These are phyloP conservation scores for Ramaria rubella DNA, from an alignment of 768 basidiomycete genomes.

Conservation along the genomic window DNA sequence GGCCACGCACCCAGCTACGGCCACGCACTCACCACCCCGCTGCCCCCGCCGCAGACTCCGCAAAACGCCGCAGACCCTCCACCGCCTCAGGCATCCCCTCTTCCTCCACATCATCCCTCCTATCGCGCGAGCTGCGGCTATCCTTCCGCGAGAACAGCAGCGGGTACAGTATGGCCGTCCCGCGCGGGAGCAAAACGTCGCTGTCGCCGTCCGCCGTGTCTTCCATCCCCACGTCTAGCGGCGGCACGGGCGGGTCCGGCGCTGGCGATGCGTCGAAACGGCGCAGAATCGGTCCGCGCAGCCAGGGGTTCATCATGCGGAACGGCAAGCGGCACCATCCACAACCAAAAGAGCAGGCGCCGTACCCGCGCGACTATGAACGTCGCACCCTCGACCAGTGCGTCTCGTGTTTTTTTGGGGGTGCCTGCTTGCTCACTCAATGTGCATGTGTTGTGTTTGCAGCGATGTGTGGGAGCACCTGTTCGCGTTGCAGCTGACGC, in stretches of 20 bases:
- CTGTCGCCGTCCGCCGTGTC: background rate
- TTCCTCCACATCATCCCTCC: background rate
- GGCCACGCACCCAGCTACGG: too few species aligned
- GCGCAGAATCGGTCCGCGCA: background rate
- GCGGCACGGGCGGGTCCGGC: background rate
- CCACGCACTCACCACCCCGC: background rate
- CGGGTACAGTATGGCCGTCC: background rate
- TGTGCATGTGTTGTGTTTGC: background rate
- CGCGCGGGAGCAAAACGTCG: background rate
- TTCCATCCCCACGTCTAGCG: too few species aligned
- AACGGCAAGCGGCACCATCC: slow-evolving; percentile 50
- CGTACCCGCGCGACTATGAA: slow-evolving; percentile 66
- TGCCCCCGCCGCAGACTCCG: background rate
- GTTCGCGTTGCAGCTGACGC: slow-evolving; percentile 46
- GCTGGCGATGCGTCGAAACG: background rate
- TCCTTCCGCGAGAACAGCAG: too few species aligned
- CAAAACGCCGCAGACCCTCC: background rate
- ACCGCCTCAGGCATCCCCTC: background rate
- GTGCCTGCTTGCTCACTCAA: slow-evolving; percentile 4
- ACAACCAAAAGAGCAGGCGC: slow-evolving; percentile 42
- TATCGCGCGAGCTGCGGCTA: background rate
- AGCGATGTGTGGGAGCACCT: slow-evolving; percentile 68
- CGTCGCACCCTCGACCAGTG: slow-evolving; percentile 59
- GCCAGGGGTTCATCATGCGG: slow-evolving; percentile 20
- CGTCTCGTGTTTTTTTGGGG: slow-evolving; percentile 26